Evolutionary conservation across 2,329 filamentous ascomycete species (phyloP).

Genomic region (Calonectria pteridis): DNA sequence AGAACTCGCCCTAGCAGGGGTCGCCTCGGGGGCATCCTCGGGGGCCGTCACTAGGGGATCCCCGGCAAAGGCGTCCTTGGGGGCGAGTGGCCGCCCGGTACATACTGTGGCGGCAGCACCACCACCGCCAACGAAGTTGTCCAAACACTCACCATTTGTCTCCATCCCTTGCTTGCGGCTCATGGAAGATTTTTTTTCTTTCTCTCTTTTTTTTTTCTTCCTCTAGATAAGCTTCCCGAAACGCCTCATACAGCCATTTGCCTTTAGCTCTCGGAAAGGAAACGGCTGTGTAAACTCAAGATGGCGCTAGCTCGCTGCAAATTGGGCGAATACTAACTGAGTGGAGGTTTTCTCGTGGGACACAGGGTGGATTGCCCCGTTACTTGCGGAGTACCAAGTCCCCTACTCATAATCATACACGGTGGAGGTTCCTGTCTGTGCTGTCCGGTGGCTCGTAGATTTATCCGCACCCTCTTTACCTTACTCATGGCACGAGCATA

Average conservation of each 20-base stretch:
- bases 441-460: neutral
- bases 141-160: neutral
- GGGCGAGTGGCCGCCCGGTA: slow-evolving; percentile 25
- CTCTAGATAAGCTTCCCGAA: neutral
- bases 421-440: neutral
- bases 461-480: neutral
- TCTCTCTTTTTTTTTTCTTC: neutral
- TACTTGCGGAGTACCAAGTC: slow-evolving; percentile 1
- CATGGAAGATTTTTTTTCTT: neutral
- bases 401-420: neutral
- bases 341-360: slow-evolving; percentile 9
- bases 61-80: slow-evolving; percentile 22
- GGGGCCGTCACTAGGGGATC: slow-evolving; percentile 21
- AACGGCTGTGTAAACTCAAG: slow-evolving; percentile 12
- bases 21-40: slow-evolving; percentile 18
- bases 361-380: slow-evolving; percentile 8
- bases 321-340: slow-evolving; percentile 7
- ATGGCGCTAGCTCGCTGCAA: slow-evolving; percentile 5
- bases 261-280: slow-evolving; percentile 2
- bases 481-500: slow-evolving; percentile 26
- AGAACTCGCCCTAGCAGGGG: slow-evolving; percentile 12
- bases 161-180: neutral
- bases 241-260: neutral
- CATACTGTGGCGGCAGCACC: slow-evolving; percentile 18
- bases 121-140: slow-evolving; percentile 10